A percentile compares a stretch with the other conserved stretches of the same genome.
phyloP scores from a whole-genome alignment of 352 stramenopile genomes.

The Pythium grandisporangium region DNA sequence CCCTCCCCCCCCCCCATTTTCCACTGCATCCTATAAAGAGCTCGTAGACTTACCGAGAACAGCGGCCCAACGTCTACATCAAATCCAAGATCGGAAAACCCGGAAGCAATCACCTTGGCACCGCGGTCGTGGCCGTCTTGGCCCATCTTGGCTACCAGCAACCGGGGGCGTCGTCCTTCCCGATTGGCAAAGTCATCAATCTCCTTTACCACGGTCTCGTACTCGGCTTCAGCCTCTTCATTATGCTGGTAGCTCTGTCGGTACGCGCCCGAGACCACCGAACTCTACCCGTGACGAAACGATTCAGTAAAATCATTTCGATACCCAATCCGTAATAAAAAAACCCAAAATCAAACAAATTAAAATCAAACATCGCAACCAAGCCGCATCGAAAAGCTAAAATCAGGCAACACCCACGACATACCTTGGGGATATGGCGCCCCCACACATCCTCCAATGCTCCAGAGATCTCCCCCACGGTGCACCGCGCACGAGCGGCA shows the following conservation, averaged over 20 bases:
- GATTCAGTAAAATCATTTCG: no score
- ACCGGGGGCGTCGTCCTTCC: slow-evolving; percentile 89
- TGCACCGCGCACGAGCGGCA: slow-evolving; percentile 84
- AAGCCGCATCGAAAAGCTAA: no score
- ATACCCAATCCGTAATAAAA: no score
- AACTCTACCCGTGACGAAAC: no score
- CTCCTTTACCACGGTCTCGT: slow-evolving; percentile 78
- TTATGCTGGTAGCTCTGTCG: slow-evolving; percentile 44
- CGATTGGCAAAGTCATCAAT: slow-evolving; percentile 90
- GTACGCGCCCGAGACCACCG: slow-evolving; percentile 48
- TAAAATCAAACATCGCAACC: no score
- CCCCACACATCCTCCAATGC: slow-evolving; percentile 93
- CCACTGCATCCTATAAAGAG: slow-evolving; percentile 23
- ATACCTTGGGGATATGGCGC: slow-evolving; percentile 82
- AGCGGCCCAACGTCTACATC: slow-evolving; percentile 96
- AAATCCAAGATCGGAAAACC: slow-evolving; percentile 96
- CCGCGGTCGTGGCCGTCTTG: slow-evolving; percentile 97
- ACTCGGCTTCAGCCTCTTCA: slow-evolving; percentile 73
- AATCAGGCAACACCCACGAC: no score
- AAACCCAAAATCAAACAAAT: no score
- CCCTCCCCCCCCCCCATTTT: slow-evolving; percentile 44
- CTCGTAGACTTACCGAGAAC: slow-evolving; percentile 73
- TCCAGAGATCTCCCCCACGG: slow-evolving; percentile 93
- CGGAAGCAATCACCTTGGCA: slow-evolving; percentile 95
- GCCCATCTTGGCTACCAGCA: slow-evolving; percentile 95